Evolutionary conservation across 768 basidiomycete genomes (phyloP).

Genomic region (Rhizopogon rudus): DNA sequence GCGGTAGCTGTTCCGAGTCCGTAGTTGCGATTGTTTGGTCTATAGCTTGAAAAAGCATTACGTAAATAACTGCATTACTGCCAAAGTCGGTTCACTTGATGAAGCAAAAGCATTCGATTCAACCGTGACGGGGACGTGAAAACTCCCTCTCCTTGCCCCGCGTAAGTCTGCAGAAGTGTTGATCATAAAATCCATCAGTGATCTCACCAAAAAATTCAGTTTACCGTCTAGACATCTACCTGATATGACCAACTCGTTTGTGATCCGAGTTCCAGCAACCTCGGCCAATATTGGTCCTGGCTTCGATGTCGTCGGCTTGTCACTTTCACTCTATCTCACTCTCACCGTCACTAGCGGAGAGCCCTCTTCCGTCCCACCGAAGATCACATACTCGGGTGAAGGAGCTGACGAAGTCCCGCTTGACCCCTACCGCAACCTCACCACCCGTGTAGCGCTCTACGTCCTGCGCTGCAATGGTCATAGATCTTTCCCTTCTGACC

Average conservation of each 20-base stretch:
- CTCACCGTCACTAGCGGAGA: conserved; percentile 53
- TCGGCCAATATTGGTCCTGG: conserved; percentile 99
- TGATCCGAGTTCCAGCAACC: conserved; percentile 90
- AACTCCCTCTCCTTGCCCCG: not conserved
- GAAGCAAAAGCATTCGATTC: too few species aligned
- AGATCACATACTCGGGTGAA: conserved; percentile 78
- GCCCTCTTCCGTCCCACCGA: conserved; percentile 44
- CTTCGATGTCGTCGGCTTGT: conserved; percentile 98
- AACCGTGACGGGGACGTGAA: not conserved
- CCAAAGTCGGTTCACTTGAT: not conserved
- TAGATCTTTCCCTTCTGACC: conserved; percentile 66
- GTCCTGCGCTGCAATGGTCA: conserved; percentile 88
- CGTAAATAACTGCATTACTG: too few species aligned
- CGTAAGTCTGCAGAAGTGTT: not conserved
- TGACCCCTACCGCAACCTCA: conserved; percentile 94
- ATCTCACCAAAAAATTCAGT: not conserved
- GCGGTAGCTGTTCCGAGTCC: too few species aligned
- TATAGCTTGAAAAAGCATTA: too few species aligned
- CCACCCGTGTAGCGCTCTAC: conserved; percentile 95
- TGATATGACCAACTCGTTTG: conserved; percentile 35
- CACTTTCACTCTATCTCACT: conserved; percentile 80
- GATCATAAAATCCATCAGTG: not conserved
- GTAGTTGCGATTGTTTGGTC: too few species aligned
- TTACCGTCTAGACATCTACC: not conserved
- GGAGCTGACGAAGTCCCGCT: conserved; percentile 90